Conservation (phyloP, 495 filamentous ascomycete genomes). For the Annulohypoxylon maeteangense region DNA sequence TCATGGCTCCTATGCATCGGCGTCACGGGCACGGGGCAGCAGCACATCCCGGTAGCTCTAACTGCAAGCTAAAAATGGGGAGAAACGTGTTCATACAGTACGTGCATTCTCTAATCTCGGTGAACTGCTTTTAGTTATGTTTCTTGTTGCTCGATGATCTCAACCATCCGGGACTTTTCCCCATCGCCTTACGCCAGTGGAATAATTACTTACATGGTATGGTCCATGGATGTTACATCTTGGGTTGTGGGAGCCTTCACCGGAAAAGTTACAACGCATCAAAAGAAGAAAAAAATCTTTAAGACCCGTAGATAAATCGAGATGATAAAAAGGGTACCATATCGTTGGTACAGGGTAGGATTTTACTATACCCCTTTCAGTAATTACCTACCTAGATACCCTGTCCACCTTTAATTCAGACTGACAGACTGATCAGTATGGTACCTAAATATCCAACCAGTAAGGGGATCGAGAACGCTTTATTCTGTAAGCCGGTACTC, state of each 20-base stretch:
- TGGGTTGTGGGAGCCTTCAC: not conserved
- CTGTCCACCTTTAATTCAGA: too few relatives aligned
- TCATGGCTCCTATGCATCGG: not conserved
- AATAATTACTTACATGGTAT: not conserved
- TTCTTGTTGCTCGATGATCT: not conserved
- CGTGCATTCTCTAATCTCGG: constrained; percentile 18
- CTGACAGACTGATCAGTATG: too few relatives aligned
- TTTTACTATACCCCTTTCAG: too few relatives aligned
- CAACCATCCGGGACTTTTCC: constrained; percentile 5
- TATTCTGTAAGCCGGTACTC: too few relatives aligned
- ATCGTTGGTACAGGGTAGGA: too few relatives aligned
- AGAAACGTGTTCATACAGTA: constrained; percentile 30
- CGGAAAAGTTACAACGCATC: not conserved
- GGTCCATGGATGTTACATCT: not conserved
- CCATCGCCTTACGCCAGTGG: not conserved
- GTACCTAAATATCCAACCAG: not conserved
- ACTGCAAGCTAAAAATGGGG: not conserved
- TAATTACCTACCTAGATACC: too few relatives aligned
- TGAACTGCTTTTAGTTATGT: constrained; percentile 17
- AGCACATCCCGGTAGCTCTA: constrained; percentile 2
- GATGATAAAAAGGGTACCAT: not conserved
- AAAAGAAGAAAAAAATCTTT: not conserved
- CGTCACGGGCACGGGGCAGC: constrained; percentile 21
- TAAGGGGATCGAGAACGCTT: not conserved
- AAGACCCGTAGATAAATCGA: not conserved